These are phyloP conservation scores for Botrytis galanthina DNA, from an alignment of 2,329 filamentous ascomycete genomes.

Conservation along the genomic window DNA sequence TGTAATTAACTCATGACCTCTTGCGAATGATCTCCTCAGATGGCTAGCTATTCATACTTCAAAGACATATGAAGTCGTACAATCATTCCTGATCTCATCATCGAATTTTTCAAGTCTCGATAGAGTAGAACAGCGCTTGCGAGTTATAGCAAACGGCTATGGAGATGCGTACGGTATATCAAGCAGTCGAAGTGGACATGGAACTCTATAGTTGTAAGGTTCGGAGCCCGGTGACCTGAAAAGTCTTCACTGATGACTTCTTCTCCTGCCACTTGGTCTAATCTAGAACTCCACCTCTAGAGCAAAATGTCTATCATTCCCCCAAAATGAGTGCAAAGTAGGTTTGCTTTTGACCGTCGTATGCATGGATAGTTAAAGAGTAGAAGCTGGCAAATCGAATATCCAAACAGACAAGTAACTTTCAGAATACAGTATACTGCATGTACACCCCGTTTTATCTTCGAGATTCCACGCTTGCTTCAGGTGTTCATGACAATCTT, in stretches of 20 bases:
- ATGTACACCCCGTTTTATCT: background rate
- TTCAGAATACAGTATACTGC: background rate
- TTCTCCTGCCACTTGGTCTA: too few relatives aligned
- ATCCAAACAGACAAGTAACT: background rate
- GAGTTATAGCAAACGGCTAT: background rate
- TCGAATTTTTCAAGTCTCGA: background rate
- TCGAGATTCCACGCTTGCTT: background rate
- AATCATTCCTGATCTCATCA: background rate
- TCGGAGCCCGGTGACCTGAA: background rate
- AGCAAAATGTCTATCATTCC: background rate
- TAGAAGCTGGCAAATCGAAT: too few relatives aligned
- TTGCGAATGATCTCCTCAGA: background rate
- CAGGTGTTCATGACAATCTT: accelerated
- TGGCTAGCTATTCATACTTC: background rate
- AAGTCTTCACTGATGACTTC: too few relatives aligned
- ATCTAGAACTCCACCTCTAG: background rate
- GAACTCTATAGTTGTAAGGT: background rate
- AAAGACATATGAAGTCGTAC: background rate
- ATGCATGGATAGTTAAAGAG: background rate
- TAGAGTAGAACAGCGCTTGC: background rate
- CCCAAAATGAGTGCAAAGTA: background rate
- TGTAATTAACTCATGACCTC: too few relatives aligned
- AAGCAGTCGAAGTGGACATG: background rate
- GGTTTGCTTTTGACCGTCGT: background rate
- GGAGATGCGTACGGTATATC: background rate